Evolutionary conservation across 257 asterid species (phyloP).

Genomic region (Knoxia roxburghii): DNA sequence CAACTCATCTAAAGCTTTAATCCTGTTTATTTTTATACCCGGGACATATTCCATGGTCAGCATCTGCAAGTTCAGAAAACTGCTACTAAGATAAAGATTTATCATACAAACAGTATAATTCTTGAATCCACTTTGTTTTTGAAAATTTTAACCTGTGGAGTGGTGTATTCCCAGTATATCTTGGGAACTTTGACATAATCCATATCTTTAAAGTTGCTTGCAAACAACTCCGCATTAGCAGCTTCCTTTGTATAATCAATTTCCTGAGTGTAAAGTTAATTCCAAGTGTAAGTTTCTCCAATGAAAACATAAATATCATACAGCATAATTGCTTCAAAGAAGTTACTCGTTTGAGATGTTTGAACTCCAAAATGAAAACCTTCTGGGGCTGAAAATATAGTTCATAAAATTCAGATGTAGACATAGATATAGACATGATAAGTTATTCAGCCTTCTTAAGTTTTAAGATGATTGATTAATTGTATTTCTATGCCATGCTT

Average conservation of each 20-base stretch:
- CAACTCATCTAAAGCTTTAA: slow-evolving; percentile 75
- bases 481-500: too few relatives aligned
- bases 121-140: slow-evolving; percentile 13
- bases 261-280: slow-evolving; percentile 43
- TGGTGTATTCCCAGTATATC: slow-evolving; percentile 81
- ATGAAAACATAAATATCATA: not conserved
- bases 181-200: slow-evolving; percentile 84
- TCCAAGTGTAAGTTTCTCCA: slow-evolving; percentile 2
- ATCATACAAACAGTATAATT: slow-evolving; percentile 14
- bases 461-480: too few relatives aligned
- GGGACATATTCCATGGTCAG: slow-evolving; percentile 92
- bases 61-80: slow-evolving; percentile 38
- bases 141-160: slow-evolving; percentile 68
- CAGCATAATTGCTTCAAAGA: not conserved
- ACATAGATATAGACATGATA: not conserved
- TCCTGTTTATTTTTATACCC: slow-evolving; percentile 88
- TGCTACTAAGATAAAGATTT: slow-evolving; percentile 10
- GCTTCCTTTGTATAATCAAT: slow-evolving; percentile 89
- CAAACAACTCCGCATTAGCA: slow-evolving; percentile 74
- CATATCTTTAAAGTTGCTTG: slow-evolving; percentile 63
- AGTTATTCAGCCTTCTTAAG: not conserved
- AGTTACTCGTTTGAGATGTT: not conserved
- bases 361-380: not conserved
- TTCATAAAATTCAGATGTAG: not conserved
- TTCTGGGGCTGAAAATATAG: not conserved